Evolutionary conservation across 139 green algal genomes (phyloP).

Genomic region (Chlamydomonas incerta): DNA sequence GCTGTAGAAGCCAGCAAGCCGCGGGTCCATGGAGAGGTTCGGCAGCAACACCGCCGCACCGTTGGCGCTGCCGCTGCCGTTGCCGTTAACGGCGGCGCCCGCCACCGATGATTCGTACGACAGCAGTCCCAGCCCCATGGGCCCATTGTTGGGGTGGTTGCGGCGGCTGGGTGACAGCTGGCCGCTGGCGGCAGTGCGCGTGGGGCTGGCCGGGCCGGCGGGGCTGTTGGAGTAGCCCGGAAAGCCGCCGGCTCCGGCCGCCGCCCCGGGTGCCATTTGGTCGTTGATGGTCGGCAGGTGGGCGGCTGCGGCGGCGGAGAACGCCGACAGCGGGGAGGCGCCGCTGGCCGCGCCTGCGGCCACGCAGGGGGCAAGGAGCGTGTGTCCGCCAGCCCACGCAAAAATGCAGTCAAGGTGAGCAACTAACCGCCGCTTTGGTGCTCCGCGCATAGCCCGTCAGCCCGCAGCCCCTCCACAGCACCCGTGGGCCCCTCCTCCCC

Average conservation of each 20-base stretch:
- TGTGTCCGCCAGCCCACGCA: too few species aligned
- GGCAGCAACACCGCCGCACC: not conserved
- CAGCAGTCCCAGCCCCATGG: not conserved
- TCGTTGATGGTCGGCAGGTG: slow-evolving; percentile 24
- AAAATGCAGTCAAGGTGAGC: too few species aligned
- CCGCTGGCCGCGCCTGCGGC: not conserved
- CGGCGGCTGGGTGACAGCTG: too few species aligned
- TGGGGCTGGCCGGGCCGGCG: too few species aligned
- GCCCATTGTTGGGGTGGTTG: not conserved
- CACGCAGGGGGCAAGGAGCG: too few species aligned
- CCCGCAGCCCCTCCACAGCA: not conserved
- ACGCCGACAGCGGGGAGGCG: not conserved
- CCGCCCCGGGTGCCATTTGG: too few species aligned
- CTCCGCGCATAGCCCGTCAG: not conserved
- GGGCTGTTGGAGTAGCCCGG: not conserved
- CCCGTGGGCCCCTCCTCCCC: too few species aligned
- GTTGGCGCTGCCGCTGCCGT: too few species aligned
- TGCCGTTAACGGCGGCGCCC: too few species aligned
- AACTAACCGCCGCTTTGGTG: too few species aligned
- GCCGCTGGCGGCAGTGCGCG: too few species aligned
- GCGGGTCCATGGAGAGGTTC: not conserved
- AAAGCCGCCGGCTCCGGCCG: not conserved
- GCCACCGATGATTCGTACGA: not conserved
- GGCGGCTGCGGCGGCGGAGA: not conserved
- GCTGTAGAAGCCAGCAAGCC: not conserved